phyloP scores from a whole-genome alignment of 2,329 filamentous ascomycete species.

The Aspergillus sp. region DNA sequence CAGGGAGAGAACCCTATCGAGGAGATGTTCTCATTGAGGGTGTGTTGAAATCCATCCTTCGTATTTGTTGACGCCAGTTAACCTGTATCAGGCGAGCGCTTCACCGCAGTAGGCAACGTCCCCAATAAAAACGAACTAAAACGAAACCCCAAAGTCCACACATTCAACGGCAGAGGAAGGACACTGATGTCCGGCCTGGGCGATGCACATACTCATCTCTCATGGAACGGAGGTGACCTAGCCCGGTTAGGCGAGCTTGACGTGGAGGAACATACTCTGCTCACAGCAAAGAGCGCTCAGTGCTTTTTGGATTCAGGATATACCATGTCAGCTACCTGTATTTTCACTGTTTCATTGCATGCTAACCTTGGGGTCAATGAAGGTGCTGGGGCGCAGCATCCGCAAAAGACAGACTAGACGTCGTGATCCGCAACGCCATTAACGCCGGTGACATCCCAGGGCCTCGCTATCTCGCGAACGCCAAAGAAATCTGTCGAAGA shows the following conservation, averaged over 20 bases:
- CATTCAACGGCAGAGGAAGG: constrained; percentile 37
- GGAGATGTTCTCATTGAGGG: constrained; percentile 38
- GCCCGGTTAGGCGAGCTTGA: constrained; percentile 36
- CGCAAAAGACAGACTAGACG: constrained; percentile 41
- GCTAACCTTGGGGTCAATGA: background rate
- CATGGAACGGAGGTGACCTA: constrained; percentile 40
- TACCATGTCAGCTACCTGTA: constrained; percentile 18
- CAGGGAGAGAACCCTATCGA: constrained; percentile 29
- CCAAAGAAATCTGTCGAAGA: constrained; percentile 41
- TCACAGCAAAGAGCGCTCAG: constrained; percentile 39
- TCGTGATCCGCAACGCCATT: constrained; percentile 44
- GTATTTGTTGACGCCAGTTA: background rate
- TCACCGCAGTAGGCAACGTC: constrained; percentile 29
- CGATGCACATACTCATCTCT: constrained; percentile 43
- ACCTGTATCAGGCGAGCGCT: constrained; percentile 15
- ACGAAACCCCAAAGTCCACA: constrained; percentile 27
- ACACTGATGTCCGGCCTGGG: constrained; percentile 46
- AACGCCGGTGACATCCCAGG: constrained; percentile 45
- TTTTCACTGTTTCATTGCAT: background rate
- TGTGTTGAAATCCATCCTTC: background rate
- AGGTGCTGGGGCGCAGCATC: constrained; percentile 43
- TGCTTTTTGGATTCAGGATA: constrained; percentile 45
- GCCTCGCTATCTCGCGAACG: constrained; percentile 44
- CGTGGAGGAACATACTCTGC: constrained; percentile 44
- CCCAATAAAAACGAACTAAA: constrained; percentile 21